These are phyloP conservation scores for Vitis vinifera DNA, from an alignment of 164 flowering plant species.

Conservation along the genomic window DNA sequence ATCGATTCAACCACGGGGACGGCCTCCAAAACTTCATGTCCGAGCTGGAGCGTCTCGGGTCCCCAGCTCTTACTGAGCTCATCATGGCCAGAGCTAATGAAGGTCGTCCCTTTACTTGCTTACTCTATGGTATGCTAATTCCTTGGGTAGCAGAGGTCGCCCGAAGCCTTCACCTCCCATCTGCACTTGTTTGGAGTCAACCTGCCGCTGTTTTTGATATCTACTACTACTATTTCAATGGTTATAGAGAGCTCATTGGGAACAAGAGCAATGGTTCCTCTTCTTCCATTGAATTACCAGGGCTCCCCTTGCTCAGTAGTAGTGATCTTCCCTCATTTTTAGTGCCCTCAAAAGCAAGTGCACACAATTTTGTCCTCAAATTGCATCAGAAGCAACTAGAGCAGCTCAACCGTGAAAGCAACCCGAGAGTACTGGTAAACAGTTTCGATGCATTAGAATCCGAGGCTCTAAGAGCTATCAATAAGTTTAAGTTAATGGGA, in stretches of 20 bases:
- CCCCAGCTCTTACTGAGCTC: background rate
- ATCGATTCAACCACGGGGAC: background rate
- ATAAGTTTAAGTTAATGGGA: too few relatives aligned
- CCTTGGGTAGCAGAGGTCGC: slow-evolving; percentile 7
- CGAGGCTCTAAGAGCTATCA: too few relatives aligned
- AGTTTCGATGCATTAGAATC: too few relatives aligned
- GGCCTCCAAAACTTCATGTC: background rate
- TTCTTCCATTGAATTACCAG: too few relatives aligned
- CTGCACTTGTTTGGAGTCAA: background rate
- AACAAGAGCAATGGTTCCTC: too few relatives aligned
- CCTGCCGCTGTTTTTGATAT: slow-evolving; percentile 1
- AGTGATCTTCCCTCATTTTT: too few relatives aligned
- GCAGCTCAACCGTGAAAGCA: too few relatives aligned
- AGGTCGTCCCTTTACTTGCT: background rate
- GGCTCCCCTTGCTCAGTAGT: too few relatives aligned
- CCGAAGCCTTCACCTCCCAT: background rate
- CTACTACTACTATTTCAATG: slow-evolving; percentile 1
- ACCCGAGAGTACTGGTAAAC: too few relatives aligned
- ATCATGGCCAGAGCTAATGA: background rate
- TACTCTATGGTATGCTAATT: background rate
- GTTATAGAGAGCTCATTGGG: background rate
- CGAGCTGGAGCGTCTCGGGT: slow-evolving; percentile 2
- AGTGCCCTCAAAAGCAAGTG: too few relatives aligned
- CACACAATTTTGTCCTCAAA: too few relatives aligned
- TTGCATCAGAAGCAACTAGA: too few relatives aligned